phyloP scores from a whole-genome alignment of 768 basidiomycete genomes.

The Pulveroboletus frians region DNA sequence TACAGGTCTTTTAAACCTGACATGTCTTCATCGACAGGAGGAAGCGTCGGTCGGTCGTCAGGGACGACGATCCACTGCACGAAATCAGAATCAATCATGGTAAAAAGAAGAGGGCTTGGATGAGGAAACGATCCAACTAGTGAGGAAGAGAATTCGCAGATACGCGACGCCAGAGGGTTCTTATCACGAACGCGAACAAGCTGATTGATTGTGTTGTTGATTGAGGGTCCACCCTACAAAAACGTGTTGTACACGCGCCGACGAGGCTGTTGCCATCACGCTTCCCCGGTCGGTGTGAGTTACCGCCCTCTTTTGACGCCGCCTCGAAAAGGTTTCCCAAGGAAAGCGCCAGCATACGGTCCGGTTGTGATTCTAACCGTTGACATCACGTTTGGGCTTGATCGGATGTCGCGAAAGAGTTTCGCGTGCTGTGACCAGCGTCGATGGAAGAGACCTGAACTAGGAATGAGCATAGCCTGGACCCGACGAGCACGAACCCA shows the following conservation, averaged over 20 bases:
- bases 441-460: background rate
- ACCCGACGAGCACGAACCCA: background rate
- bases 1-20: constrained; percentile 18
- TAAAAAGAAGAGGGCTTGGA: background rate
- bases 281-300: constrained; percentile 10
- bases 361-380: constrained; percentile 2
- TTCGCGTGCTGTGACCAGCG: constrained; percentile 12
- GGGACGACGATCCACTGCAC: constrained; percentile 14
- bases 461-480: too few relatives aligned
- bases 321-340: constrained; percentile 12
- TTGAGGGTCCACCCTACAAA: constrained; percentile 35
- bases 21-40: constrained; percentile 21
- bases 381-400: constrained; percentile 13
- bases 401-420: background rate
- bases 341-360: constrained; percentile 8
- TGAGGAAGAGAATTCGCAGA: constrained; percentile 5
- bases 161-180: constrained; percentile 21
- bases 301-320: constrained; percentile 16
- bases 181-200: constrained; percentile 22
- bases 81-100: constrained; percentile 9
- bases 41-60: constrained; percentile 14
- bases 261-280: constrained; percentile 28
- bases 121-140: background rate
- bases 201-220: constrained; percentile 27
- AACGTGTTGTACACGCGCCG: constrained; percentile 33